Percentiles rank a stretch among this genome's conserved stretches.
phyloP scores from a whole-genome alignment of 345 rosid genomes.

The Rhizophora apiculata region DNA sequence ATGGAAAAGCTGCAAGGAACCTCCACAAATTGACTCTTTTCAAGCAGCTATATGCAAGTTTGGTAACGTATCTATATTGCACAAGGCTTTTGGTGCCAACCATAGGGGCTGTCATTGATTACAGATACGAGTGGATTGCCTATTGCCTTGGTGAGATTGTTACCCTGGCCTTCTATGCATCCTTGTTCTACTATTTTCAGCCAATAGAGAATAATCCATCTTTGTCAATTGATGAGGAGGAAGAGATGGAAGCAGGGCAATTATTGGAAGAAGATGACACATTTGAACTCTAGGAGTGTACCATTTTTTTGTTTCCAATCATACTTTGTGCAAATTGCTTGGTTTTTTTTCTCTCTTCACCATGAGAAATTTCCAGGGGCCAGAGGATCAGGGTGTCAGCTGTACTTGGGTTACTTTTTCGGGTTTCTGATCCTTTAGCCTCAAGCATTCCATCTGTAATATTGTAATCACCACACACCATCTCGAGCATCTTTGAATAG shows the following conservation, averaged over 20 bases:
- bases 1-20: constrained; percentile 46
- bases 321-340: not conserved
- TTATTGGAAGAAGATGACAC: constrained; percentile 37
- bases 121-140: constrained; percentile 38
- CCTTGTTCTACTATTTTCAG: constrained; percentile 44
- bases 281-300: constrained; percentile 29
- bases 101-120: constrained; percentile 30
- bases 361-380: no score
- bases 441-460: no score
- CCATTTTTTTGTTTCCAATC: not conserved
- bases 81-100: constrained; percentile 45
- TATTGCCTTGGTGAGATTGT: constrained; percentile 36
- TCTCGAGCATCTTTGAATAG: no score
- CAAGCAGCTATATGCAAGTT: constrained; percentile 45
- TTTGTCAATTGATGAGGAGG: constrained; percentile 38
- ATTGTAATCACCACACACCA: no score
- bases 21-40: constrained; percentile 48
- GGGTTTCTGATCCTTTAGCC: no score
- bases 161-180: constrained; percentile 44
- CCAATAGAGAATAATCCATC: constrained; percentile 52
- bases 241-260: constrained; percentile 36
- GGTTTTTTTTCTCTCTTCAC: no score
- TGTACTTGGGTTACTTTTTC: no score
- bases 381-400: no score
- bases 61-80: constrained; percentile 44